Evolutionary conservation across 140 eudicot genomes (phyloP).

Genomic region (Bidens hawaiensis): DNA sequence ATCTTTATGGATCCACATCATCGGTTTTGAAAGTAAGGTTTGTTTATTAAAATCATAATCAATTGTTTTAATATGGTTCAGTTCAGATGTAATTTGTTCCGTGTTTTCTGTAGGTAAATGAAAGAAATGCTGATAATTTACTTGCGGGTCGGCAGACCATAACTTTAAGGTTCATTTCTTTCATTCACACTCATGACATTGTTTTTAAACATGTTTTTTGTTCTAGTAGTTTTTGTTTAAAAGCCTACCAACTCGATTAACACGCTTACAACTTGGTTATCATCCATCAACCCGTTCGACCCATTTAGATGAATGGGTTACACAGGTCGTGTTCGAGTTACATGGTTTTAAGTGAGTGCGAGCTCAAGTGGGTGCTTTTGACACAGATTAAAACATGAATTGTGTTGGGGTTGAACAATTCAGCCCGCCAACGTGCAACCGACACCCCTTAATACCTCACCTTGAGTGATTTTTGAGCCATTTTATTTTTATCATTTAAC

Average conservation of each 20-base stretch:
- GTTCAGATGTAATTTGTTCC: neutral
- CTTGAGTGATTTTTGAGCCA: neutral
- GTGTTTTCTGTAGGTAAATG: constrained; percentile 66
- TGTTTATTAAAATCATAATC: neutral
- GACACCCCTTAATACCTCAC: neutral
- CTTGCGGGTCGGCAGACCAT: constrained; percentile 56
- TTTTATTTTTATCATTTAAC: neutral
- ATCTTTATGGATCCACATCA: constrained; percentile 75
- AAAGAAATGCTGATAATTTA: constrained; percentile 44
- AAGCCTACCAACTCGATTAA: too few species aligned
- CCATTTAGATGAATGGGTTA: too few species aligned
- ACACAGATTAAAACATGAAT: too few species aligned
- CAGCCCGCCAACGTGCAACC: too few species aligned
- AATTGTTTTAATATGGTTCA: neutral
- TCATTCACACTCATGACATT: neutral
- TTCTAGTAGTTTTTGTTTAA: too few species aligned
- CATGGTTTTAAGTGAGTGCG: too few species aligned
- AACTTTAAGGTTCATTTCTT: constrained; percentile 50
- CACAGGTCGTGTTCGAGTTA: too few species aligned
- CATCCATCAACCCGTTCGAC: too few species aligned
- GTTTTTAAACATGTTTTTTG: neutral
- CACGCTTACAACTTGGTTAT: too few species aligned
- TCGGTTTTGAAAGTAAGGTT: constrained; percentile 64
- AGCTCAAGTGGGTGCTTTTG: too few species aligned
- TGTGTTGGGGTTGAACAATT: too few species aligned